Percentiles rank a stretch among this genome's conserved stretches.
Conservation (phyloP, 2,329 filamentous ascomycete genomes). For the Thyridium curvatum region DNA sequence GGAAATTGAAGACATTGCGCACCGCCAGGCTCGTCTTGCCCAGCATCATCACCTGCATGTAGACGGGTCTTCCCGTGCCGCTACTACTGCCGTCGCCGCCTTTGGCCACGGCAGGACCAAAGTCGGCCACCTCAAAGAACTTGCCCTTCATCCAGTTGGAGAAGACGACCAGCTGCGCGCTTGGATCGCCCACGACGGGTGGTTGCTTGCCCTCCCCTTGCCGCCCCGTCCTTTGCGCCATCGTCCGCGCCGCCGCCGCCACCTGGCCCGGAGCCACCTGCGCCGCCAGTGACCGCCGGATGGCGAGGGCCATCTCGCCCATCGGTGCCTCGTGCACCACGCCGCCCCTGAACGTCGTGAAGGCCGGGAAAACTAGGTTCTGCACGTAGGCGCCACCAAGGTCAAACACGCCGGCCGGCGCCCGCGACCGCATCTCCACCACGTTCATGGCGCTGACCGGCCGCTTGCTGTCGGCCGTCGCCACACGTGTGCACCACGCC, state of each 20-base stretch:
- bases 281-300: slow-evolving; percentile 7
- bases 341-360: slow-evolving; percentile 3
- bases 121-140: slow-evolving; percentile 10
- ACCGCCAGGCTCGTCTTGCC: slow-evolving; percentile 5
- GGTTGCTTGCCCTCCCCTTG: background rate
- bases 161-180: slow-evolving; percentile 3
- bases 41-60: background rate
- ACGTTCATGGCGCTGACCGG: slow-evolving; percentile 30
- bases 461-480: slow-evolving; percentile 13
- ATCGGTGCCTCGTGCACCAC: slow-evolving; percentile 6
- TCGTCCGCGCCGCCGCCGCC: slow-evolving; percentile 5
- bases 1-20: slow-evolving; percentile 8
- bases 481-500: slow-evolving; percentile 29
- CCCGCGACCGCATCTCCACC: slow-evolving; percentile 26
- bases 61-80: background rate
- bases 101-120: slow-evolving; percentile 8
- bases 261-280: slow-evolving; percentile 11
- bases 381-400: slow-evolving; percentile 16
- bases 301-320: slow-evolving; percentile 8
- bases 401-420: slow-evolving; percentile 18
- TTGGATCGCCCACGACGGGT: slow-evolving; percentile 3
- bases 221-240: too few species aligned
- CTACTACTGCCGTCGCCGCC: background rate
- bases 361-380: slow-evolving; percentile 8
- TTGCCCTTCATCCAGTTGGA: slow-evolving; percentile 10